phyloP scores from a whole-genome alignment of 2,329 filamentous ascomycete species.

The Plectosphaerella sp. region DNA sequence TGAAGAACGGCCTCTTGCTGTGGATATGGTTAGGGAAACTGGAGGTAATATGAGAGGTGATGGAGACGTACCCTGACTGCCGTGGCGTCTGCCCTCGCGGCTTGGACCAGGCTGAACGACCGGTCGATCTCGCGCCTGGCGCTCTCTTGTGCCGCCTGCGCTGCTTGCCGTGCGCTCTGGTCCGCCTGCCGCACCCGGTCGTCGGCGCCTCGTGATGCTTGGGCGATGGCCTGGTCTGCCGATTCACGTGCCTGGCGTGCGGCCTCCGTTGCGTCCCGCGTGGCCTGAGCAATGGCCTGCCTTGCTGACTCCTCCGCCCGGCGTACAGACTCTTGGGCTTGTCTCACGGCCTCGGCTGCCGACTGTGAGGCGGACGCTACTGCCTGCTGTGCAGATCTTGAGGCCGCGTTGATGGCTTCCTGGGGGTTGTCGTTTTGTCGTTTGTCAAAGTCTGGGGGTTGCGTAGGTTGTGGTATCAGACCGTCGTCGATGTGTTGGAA shows the following conservation, averaged over 20 bases:
- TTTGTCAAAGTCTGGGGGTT: too few relatives aligned
- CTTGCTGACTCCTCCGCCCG: constrained; percentile 17
- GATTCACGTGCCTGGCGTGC: constrained; percentile 20
- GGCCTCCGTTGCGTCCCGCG: constrained; percentile 13
- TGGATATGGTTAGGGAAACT: not conserved
- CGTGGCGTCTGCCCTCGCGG: constrained; percentile 25
- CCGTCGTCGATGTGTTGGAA: too few relatives aligned
- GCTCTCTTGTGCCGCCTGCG: constrained; percentile 15
- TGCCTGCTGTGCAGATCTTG: constrained; percentile 10
- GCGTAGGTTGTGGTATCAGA: too few relatives aligned
- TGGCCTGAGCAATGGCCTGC: constrained; percentile 12
- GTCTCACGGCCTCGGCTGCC: constrained; percentile 16
- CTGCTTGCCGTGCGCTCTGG: not conserved
- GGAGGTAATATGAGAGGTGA: not conserved
- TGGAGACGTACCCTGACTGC: constrained; percentile 18
- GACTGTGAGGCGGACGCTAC: constrained; percentile 9
- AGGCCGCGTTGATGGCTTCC: constrained; percentile 8
- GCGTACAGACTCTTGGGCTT: constrained; percentile 16
- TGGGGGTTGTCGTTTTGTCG: constrained; percentile 3
- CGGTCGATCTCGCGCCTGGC: constrained; percentile 9
- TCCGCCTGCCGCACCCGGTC: constrained; percentile 12
- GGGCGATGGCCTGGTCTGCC: constrained; percentile 10
- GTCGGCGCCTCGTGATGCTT: constrained; percentile 13
- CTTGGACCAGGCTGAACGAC: constrained; percentile 13
- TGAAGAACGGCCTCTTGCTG: constrained; percentile 21